Conservation (phyloP, 2,329 filamentous ascomycete genomes). For the Geosmithia putterillii region DNA sequence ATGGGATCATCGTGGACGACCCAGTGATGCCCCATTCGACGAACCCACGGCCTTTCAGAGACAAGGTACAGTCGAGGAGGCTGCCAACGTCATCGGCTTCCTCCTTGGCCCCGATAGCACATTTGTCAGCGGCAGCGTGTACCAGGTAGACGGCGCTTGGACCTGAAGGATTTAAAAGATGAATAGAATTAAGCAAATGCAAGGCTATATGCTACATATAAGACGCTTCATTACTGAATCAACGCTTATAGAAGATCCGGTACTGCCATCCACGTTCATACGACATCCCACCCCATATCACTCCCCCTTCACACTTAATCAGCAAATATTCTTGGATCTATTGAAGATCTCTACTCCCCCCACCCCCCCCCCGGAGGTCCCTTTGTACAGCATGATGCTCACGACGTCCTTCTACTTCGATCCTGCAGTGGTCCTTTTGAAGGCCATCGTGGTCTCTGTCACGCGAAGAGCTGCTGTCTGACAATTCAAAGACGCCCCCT, state of each 20-base stretch:
- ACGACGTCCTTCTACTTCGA: neutral
- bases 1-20: slow-evolving; percentile 18
- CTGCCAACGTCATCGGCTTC: slow-evolving; percentile 32
- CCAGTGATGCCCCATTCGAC: slow-evolving; percentile 25
- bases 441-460: slow-evolving; percentile 27
- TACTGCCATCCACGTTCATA: no score
- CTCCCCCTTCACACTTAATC: no score
- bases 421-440: neutral
- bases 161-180: slow-evolving; percentile 10
- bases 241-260: no score
- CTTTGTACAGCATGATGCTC: neutral
- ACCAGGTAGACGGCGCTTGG: slow-evolving; percentile 30
- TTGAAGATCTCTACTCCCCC: no score
- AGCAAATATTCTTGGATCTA: no score
- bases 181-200: no score
- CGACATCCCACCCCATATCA: no score
- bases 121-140: slow-evolving; percentile 31
- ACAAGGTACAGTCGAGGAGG: slow-evolving; percentile 33
- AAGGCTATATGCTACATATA: no score
- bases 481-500: slow-evolving; percentile 14
- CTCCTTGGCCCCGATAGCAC: slow-evolving; percentile 32
- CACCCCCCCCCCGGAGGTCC: no score
- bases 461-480: slow-evolving; percentile 10
- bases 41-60: slow-evolving; percentile 27
- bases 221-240: no score